Base-by-base conservation (phyloP, 257 asterid genomes). In the Apocynum venetum region DNA sequence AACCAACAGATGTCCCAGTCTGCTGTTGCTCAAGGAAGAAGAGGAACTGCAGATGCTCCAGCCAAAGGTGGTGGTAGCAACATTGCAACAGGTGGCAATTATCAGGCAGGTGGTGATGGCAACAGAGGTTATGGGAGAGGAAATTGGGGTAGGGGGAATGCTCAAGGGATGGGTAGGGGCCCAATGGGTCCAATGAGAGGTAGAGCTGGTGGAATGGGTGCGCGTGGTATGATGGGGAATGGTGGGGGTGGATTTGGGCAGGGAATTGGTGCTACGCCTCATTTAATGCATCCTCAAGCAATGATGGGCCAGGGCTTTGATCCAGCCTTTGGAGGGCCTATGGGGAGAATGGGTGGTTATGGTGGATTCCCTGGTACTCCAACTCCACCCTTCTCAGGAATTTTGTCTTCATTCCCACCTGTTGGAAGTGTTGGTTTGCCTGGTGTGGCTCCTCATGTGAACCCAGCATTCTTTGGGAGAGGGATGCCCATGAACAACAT, bases 251-350 rank as follows among this genome's bases (percentile, higher is more conserved):
- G 92, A 69, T 89, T 88, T 83, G 97, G 94, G 49, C 98, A 89
- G 66, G 92, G 93, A 46, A 87, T 92, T 35, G 93, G 97, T 48
- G 89, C 84, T 48, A 85, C 91, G 38, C 97, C 97, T 77, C 97
- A 94, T 10, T 47, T 93, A 81, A 71, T 93, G 90, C 97, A 87
- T 85, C 98, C 90, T 80, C 98, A 93, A 75, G 82, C 91, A 63
- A 95, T 95, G 98, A 93, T 95, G 94, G 96, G 93, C 4, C 99
- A 91, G 73, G 98, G 98, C 55, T 93, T 89, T 80, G 99, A 95
- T 86, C 94, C 93, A 25, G 90, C 90, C 46, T 95, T 93, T 84
- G 97, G 93, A 89, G 98, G 98, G 53, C 93, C 94, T 14, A 90
- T 90, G 98, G 87, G 96, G 81, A 78, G 97, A 82, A 91, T 91